Evolutionary conservation across 2,329 filamentous ascomycete genomes (phyloP).

Genomic region (Botrytis squamosa): DNA sequence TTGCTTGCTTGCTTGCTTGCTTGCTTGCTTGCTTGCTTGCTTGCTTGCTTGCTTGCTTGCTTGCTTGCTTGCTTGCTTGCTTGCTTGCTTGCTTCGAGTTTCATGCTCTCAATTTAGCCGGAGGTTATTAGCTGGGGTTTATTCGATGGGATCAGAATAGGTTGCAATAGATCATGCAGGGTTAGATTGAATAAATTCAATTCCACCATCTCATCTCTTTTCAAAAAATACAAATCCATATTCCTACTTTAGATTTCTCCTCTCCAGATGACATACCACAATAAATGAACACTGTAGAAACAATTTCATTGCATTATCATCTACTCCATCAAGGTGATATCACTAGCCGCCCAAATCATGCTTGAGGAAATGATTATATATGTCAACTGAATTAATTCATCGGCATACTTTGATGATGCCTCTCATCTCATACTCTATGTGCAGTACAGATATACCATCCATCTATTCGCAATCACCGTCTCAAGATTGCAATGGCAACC

Average conservation of each 20-base stretch:
- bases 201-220: not conserved
- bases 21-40: not conserved
- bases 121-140: too few relatives aligned
- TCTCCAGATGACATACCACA: not conserved
- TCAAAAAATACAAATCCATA: not conserved
- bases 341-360: not conserved
- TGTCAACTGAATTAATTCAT: not conserved
- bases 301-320: not conserved
- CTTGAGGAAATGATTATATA: not conserved
- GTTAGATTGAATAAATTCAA: not conserved
- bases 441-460: not conserved
- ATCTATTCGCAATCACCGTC: not conserved
- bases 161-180: too few relatives aligned
- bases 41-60: not conserved
- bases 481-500: not conserved
- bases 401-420: not conserved
- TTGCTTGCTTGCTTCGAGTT: not conserved
- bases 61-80: not conserved
- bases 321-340: not conserved
- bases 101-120: not conserved
- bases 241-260: not conserved
- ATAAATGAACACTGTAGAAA: not conserved
- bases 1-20: not conserved
- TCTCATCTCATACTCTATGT: not conserved
- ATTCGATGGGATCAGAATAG: too few relatives aligned